Percentiles rank a stretch among this genome's conserved stretches.
phyloP scores from a whole-genome alignment of 2,329 filamentous ascomycete genomes.

The Paecilomyces sp. region DNA sequence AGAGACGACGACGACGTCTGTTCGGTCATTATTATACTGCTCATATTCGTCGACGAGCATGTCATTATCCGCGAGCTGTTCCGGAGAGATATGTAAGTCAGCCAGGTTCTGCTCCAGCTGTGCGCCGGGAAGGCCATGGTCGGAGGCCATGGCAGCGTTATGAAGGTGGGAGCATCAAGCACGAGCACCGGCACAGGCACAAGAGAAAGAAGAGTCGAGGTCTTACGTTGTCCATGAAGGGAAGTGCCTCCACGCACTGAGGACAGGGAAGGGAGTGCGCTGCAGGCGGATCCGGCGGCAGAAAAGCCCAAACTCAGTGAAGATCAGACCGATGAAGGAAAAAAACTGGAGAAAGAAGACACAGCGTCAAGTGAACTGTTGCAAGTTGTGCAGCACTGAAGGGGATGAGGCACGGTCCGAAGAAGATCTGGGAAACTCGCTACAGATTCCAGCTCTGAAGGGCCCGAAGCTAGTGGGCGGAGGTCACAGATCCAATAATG shows the following conservation, averaged over 20 bases:
- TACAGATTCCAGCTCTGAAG: conserved; percentile 1
- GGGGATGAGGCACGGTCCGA: background rate
- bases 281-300: conserved; percentile 7
- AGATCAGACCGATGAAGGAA: background rate
- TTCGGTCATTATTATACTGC: conserved; percentile 55
- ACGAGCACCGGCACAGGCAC: conserved; percentile 6
- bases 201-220: conserved; percentile 10
- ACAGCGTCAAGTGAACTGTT: background rate
- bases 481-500: conserved; percentile 1
- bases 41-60: conserved; percentile 55
- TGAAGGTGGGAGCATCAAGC: background rate
- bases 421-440: background rate
- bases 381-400: background rate
- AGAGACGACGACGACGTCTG: conserved; percentile 56
- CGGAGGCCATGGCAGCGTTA: conserved; percentile 1
- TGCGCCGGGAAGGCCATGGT: conserved; percentile 1
- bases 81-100: conserved; percentile 18
- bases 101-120: conserved; percentile 8
- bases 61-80: conserved; percentile 51
- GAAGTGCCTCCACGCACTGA: conserved; percentile 27
- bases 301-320: background rate
- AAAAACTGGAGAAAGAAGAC: background rate
- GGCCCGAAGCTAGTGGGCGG: background rate
- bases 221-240: conserved; percentile 41
- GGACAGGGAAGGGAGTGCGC: conserved; percentile 16